Conservation (phyloP, 805 yeast genomes). For the Saturnispora besseyi region DNA sequence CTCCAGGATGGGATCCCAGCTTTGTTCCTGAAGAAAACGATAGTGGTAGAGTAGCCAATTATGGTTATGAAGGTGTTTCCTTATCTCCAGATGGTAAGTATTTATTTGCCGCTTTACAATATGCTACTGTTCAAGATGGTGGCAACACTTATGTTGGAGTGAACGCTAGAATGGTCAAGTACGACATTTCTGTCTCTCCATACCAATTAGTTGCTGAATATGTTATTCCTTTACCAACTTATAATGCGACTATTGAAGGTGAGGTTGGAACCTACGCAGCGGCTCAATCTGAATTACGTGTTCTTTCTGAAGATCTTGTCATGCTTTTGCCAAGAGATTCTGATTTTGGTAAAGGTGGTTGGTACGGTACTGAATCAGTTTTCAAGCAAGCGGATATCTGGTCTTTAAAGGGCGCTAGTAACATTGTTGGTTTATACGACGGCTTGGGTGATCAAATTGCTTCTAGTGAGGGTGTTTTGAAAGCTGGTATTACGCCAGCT, state of each 20-base stretch:
- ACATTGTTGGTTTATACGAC: slow-evolving; percentile 25
- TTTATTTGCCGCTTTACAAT: slow-evolving; percentile 22
- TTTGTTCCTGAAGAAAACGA: slow-evolving; percentile 20
- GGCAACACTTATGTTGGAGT: slow-evolving; percentile 18
- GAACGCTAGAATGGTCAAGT: slow-evolving; percentile 23
- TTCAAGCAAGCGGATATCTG: slow-evolving; percentile 25
- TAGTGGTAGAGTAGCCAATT: slow-evolving; percentile 24
- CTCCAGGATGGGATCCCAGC: slow-evolving; percentile 21
- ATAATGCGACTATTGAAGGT: slow-evolving; percentile 13
- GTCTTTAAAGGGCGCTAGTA: slow-evolving; percentile 23
- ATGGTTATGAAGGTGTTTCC: slow-evolving; percentile 27
- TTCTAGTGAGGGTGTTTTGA: slow-evolving; percentile 17
- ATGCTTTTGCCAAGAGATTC: slow-evolving; percentile 27
- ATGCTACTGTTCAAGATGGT: slow-evolving; percentile 28
- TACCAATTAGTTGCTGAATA: slow-evolving; percentile 22
- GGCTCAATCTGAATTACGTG: slow-evolving; percentile 26
- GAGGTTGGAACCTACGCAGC: slow-evolving; percentile 21
- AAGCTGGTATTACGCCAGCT: slow-evolving; percentile 20
- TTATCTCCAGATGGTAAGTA: slow-evolving; percentile 26
- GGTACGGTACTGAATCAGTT: slow-evolving; percentile 18
- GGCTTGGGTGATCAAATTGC: slow-evolving; percentile 21
- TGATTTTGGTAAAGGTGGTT: slow-evolving; percentile 19
- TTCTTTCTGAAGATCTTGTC: slow-evolving; percentile 22
- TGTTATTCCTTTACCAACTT: slow-evolving; percentile 24
- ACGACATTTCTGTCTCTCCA: slow-evolving; percentile 18